These are phyloP conservation scores for Noccaea bulbosa DNA, from an alignment of 345 rosid species.

Conservation along the genomic window DNA sequence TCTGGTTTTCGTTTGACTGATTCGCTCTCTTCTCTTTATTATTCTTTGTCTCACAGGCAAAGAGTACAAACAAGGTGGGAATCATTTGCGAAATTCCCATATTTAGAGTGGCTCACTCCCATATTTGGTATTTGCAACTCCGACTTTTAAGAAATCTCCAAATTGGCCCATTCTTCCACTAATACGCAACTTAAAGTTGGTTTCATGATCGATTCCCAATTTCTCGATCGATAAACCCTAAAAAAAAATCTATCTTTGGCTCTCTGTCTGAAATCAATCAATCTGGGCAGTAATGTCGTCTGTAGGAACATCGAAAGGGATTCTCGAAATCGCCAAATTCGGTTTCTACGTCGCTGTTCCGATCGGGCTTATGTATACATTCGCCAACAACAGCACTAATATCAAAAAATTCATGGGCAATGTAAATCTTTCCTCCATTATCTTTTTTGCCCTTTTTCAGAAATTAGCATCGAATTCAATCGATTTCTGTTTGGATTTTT, in stretches of 20 bases:
- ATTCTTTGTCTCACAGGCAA: too few species aligned
- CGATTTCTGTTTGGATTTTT: background rate
- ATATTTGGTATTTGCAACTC: too few species aligned
- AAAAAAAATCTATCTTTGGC: background rate
- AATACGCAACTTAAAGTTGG: background rate
- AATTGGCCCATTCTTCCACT: too few species aligned
- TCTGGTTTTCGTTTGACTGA: too few species aligned
- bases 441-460: conserved; percentile 1
- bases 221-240: conserved; percentile 28
- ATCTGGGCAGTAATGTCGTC: conserved; percentile 57
- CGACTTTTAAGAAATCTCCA: too few species aligned
- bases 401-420: conserved; percentile 85
- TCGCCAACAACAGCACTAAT: conserved; percentile 81
- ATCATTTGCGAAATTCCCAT: too few species aligned
- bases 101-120: too few species aligned
- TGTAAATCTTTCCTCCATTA: conserved; percentile 44
- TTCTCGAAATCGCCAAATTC: conserved; percentile 83
- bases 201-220: conserved; percentile 17
- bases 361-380: conserved; percentile 70
- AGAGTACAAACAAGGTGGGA: too few species aligned
- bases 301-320: conserved; percentile 71
- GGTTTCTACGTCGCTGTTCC: conserved; percentile 78
- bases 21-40: too few species aligned
- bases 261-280: background rate
- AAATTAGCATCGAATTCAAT: background rate